phyloP scores from a whole-genome alignment of 2,329 filamentous ascomycete species.

The Sporothrix dimorphospora region DNA sequence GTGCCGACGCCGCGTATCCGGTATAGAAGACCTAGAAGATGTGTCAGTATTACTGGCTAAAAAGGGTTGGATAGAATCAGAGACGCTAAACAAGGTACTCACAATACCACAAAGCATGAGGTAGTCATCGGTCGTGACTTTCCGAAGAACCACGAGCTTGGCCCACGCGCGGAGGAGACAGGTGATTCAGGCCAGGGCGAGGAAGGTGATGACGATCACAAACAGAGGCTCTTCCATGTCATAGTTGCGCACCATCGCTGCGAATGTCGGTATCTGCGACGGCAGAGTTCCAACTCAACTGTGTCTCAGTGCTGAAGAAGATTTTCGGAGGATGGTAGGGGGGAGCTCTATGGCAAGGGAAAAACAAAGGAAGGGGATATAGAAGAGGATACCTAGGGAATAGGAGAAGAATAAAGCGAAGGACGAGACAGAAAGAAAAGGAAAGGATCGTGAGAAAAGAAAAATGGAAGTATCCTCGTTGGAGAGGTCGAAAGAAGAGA shows the following conservation, averaged over 20 bases:
- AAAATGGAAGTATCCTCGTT: not conserved
- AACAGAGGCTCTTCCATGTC: slow-evolving; percentile 30
- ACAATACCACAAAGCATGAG: slow-evolving; percentile 53
- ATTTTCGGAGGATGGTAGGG: not conserved
- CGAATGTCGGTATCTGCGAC: not conserved
- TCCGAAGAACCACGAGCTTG: slow-evolving; percentile 48
- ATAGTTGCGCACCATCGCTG: slow-evolving; percentile 25
- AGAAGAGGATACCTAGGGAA: not conserved
- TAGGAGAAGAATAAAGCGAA: not conserved
- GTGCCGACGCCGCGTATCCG: slow-evolving; percentile 39
- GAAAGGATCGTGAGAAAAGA: not conserved
- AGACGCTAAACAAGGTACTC: slow-evolving; percentile 23
- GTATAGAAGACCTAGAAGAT: slow-evolving; percentile 42
- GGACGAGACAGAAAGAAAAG: not conserved
- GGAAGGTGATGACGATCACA: slow-evolving; percentile 27
- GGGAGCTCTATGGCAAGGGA: not conserved
- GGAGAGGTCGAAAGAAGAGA: not conserved
- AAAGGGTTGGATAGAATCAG: not conserved
- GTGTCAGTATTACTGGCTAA: not conserved
- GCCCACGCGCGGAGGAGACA: slow-evolving; percentile 51
- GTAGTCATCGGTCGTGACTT: slow-evolving; percentile 51
- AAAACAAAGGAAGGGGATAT: not conserved
- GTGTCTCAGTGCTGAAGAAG: slow-evolving; percentile 10
- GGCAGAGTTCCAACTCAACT: slow-evolving; percentile 2
- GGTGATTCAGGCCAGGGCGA: slow-evolving; percentile 39